Evolutionary conservation across 768 basidiomycete species (phyloP).

Genomic region (Tubosaeta brunneosetosa): DNA sequence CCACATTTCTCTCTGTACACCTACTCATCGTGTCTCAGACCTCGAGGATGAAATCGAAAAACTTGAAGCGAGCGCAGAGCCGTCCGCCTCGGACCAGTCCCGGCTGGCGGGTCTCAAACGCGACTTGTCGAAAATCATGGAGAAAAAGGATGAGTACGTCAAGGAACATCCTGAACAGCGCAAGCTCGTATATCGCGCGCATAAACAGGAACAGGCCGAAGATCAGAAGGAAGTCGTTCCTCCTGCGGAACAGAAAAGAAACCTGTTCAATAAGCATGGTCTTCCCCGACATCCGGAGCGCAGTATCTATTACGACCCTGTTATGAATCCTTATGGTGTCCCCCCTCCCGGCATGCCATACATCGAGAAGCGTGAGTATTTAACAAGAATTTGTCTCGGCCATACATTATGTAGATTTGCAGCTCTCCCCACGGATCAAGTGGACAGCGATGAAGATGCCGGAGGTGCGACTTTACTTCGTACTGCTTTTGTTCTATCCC

Average conservation of each 20-base stretch:
- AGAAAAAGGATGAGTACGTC: constrained; percentile 89
- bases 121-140: constrained; percentile 76
- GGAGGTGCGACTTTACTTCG: constrained; percentile 31
- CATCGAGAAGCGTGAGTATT: constrained; percentile 70
- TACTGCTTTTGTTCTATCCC: not conserved
- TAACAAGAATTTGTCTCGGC: not conserved
- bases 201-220: constrained; percentile 40
- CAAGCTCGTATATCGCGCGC: constrained; percentile 69
- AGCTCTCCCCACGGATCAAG: constrained; percentile 63
- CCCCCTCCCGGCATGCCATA: constrained; percentile 98
- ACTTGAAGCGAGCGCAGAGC: constrained; percentile 47
- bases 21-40: constrained; percentile 41
- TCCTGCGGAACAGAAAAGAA: constrained; percentile 47
- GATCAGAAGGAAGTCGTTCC: constrained; percentile 38
- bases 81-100: constrained; percentile 51
- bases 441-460: constrained; percentile 58
- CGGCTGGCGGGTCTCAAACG: constrained; percentile 66
- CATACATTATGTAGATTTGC: constrained; percentile 1
- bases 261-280: constrained; percentile 77
- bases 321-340: constrained; percentile 91
- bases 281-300: constrained; percentile 87
- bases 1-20: not conserved
- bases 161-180: constrained; percentile 91
- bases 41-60: constrained; percentile 76
- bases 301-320: constrained; percentile 87